Evolutionary conservation across 768 basidiomycete species (phyloP), one percentile per base, ranked within the genome.

Genomic region (Serendipita indica): DNA sequence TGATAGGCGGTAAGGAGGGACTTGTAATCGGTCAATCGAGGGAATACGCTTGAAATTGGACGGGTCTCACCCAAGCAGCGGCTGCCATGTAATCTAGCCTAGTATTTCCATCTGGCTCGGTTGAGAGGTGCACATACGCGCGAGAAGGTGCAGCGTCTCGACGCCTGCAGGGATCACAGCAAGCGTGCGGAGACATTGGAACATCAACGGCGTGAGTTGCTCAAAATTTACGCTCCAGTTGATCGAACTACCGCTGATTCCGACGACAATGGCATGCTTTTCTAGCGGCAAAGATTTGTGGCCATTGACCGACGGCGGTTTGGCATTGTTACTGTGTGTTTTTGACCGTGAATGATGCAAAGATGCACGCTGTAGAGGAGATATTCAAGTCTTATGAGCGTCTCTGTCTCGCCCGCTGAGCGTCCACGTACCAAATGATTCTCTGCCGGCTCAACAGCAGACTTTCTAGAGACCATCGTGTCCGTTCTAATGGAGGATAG

Each of bases 1-100:
- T 94, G 92, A 67, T 86, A 83, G 20, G 86, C 93, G 13, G 92
- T 94, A 3, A 92, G 73, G 22, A 89, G 71, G 1, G 88, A 79
- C 89, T 90, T 62, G 7, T 25, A 54, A 30, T 25, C 25, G 49
- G 49, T 20, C 25, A 54, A 54, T 2, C 1, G 32, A 33, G 1
- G 18, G 18, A 39, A 13, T 39, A 43, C n/a, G 2, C 7, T 43
- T 43, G 49, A 7, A 12, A 20, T 10, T 16, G 10, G 49, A 20
- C 22, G 25, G 49, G n/a, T n/a, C 32, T 27, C 32, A 54, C 49
- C 49, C 49, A 54, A 22, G 49, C 49, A 10, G 32, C 32, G 30
- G 49, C 3, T n/a, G 49, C 49, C 22, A 54, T 27, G 32, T 54
- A 54, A 28, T 54, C 49, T 16, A 54, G 32, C n/a, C 49, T 54